phyloP scores from a whole-genome alignment of 1,284 basidiomycete species.

The Butyriboletus regius region DNA sequence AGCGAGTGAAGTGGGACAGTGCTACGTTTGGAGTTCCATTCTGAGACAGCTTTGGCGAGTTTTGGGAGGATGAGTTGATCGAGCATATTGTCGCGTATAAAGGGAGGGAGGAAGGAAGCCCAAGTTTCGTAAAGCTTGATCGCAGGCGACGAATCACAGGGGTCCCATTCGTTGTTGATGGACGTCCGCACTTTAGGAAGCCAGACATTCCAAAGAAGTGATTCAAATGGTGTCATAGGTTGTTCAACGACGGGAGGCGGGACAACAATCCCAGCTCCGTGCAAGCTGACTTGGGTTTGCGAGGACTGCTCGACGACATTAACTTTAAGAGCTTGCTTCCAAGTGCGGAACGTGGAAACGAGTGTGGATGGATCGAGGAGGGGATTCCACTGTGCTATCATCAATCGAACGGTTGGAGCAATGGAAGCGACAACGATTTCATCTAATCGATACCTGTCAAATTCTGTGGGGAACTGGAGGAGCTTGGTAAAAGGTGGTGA shows the following conservation, averaged over 20 bases:
- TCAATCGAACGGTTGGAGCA: conserved; percentile 65
- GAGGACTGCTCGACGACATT: conserved; percentile 38
- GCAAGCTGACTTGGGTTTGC: conserved; percentile 49
- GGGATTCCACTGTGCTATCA: conserved; percentile 66
- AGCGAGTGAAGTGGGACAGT: conserved; percentile 65
- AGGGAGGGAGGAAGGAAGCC: conserved; percentile 78
- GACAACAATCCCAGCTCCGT: conserved; percentile 41
- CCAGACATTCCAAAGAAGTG: conserved; percentile 90
- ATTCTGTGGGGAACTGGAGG: conserved; percentile 70
- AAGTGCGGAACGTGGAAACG: conserved; percentile 58
- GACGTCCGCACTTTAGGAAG: conserved; percentile 84
- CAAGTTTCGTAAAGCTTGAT: conserved; percentile 83
- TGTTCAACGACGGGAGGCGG: conserved; percentile 39
- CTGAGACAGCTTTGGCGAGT: conserved; percentile 72
- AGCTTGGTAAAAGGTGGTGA: conserved; percentile 66
- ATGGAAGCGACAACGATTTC: conserved; percentile 90
- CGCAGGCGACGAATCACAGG: conserved; percentile 64
- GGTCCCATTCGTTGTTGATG: conserved; percentile 90
- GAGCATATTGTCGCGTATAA: conserved; percentile 89
- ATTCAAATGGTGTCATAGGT: conserved; percentile 92
- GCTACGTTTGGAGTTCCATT: conserved; percentile 67
- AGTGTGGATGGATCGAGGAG: conserved; percentile 60
- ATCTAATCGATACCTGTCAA: conserved; percentile 73
- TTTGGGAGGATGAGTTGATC: conserved; percentile 94
- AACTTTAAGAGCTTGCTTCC: conserved; percentile 63